These are phyloP conservation scores for Aspergillus ostianus DNA, from an alignment of 495 filamentous ascomycete genomes.

Conservation along the genomic window DNA sequence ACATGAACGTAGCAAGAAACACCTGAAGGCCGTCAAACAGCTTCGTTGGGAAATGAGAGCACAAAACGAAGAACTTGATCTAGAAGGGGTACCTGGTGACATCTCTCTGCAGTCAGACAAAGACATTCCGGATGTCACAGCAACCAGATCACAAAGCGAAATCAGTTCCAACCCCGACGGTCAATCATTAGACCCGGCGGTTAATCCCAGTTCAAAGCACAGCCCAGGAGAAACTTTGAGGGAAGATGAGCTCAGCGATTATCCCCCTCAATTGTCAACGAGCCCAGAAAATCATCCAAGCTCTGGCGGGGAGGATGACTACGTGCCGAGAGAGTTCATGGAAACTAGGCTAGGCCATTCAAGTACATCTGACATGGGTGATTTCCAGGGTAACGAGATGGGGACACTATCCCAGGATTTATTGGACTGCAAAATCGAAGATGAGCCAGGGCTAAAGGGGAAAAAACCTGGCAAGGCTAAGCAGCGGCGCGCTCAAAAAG, in stretches of 20 bases:
- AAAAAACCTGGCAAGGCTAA: constrained; percentile 83
- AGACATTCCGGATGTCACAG: neutral
- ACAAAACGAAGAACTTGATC: constrained; percentile 56
- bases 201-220: neutral
- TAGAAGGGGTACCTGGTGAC: constrained; percentile 12
- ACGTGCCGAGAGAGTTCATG: constrained; percentile 44
- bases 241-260: neutral
- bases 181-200: neutral
- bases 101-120: neutral
- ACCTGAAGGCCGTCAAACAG: constrained; percentile 78
- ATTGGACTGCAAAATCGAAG: constrained; percentile 20
- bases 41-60: constrained; percentile 78
- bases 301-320: constrained; percentile 43
- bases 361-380: neutral
- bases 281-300: neutral
- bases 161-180: neutral
- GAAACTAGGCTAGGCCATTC: constrained; percentile 28
- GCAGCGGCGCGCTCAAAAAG: constrained; percentile 79
- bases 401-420: constrained; percentile 24
- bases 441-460: constrained; percentile 20
- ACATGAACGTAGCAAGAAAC: constrained; percentile 97
- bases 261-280: neutral
- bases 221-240: neutral
- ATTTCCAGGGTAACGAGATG: constrained; percentile 8
- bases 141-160: neutral